Evolutionary conservation across 2,329 filamentous ascomycete genomes (phyloP).

Genomic region (Emericellopsis cladophorae): DNA sequence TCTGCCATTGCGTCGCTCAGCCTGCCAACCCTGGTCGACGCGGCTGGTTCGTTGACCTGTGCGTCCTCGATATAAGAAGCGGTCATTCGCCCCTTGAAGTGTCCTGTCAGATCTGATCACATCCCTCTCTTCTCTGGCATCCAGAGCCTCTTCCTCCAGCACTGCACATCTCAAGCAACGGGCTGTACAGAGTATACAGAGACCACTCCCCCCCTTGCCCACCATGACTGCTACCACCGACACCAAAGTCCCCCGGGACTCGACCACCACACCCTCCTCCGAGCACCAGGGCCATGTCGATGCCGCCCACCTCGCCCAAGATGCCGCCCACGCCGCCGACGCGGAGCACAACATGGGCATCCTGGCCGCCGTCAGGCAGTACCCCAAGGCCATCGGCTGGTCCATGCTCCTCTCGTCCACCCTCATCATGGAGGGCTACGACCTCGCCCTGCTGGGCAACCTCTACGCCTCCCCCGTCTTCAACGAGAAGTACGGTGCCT

Average conservation of each 20-base stretch:
- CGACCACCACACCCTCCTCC: background rate
- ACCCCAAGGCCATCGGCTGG: slow-evolving; percentile 34
- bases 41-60: too few relatives aligned
- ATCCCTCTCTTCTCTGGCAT: background rate
- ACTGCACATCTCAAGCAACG: background rate
- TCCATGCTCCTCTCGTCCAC: slow-evolving; percentile 30
- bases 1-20: too few relatives aligned
- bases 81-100: background rate
- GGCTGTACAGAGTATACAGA: too few relatives aligned
- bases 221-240: background rate
- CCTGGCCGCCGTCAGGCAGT: slow-evolving; percentile 23
- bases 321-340: slow-evolving; percentile 26
- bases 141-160: background rate
- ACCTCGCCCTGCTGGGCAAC: slow-evolving; percentile 34
- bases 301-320: slow-evolving; percentile 13
- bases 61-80: too few relatives aligned
- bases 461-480: slow-evolving; percentile 34
- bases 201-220: background rate
- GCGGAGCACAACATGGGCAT: slow-evolving; percentile 28
- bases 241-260: background rate
- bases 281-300: slow-evolving; percentile 12
- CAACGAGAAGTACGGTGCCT: slow-evolving; percentile 30
- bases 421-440: slow-evolving; percentile 38
- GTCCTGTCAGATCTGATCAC: background rate
- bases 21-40: too few relatives aligned